Base-by-base conservation (phyloP, 495 filamentous ascomycete species). In the Penicillium fimorum region DNA sequence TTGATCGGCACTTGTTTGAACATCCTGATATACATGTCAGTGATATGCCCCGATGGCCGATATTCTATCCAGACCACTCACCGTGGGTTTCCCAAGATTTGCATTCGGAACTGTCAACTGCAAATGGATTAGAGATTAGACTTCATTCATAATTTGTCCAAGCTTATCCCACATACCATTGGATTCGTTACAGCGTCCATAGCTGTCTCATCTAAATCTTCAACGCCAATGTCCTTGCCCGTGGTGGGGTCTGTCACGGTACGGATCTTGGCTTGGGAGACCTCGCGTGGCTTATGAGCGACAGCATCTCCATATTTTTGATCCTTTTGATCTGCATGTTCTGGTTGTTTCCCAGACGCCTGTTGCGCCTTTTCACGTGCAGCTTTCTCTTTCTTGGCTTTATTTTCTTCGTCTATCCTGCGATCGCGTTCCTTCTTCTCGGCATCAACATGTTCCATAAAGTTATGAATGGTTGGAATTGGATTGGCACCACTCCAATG, bases 101-200 rank as follows among this genome's bases (percentile, higher is more conserved):
- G 88, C 87, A 75, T 96, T 97, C 10, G 89, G 89, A 10, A 95
- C 84, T n/a, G 87, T 89, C 9, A 97, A 66, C 86, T 92, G 62
- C 37, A 37, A 12, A 51, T 42, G 29, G 44, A 43, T 55, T 50
- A 54, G 41, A 25, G 44, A 43, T 55, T 50, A 54, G 12, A 17
- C 1, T 29, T 1, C 15, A 1, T 5, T 38, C 10, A 35, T 12
- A 11, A 10, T 53, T 10, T 45, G 1, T 42, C 12, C 12, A 5
- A 30, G 29, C 24, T 27, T 5, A 40, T 40, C 4, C 7, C 13
- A 40, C 75, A 60, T 70, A 92, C 84, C 67, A 71, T 75, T 6
- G 90, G 89, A 40, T 93, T 73, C 44, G 89, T 80, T 4, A 87
- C 87, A 7, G 82, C 72, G 41, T 88, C 82, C 80, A 92, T 82